Evolutionary conservation across 306 rosid genomes (phyloP).

Genomic region (Trifolium dubium): DNA sequence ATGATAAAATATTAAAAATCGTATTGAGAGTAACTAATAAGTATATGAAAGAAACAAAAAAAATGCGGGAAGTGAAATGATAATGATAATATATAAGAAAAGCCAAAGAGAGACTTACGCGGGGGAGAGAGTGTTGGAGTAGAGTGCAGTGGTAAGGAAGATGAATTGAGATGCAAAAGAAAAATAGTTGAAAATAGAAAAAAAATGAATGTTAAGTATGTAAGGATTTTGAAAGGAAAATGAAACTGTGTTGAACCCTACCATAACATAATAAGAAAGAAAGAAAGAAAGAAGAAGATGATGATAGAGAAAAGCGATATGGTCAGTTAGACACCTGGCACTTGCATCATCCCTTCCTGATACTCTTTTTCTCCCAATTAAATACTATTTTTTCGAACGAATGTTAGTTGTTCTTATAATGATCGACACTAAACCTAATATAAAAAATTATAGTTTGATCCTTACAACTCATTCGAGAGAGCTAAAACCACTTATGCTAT

Average conservation of each 20-base stretch:
- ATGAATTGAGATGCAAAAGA: conserved; percentile 7
- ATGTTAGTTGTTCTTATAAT: too few species aligned
- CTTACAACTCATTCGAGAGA: too few species aligned
- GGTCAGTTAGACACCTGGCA: conserved; percentile 31
- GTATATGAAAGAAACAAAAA: too few species aligned
- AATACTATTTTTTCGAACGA: not conserved
- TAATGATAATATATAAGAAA: not conserved
- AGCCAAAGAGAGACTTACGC: not conserved
- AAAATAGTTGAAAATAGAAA: not conserved
- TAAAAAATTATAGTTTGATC: too few species aligned
- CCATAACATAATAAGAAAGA: not conserved
- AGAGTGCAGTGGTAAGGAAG: not conserved
- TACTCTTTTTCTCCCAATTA: not conserved
- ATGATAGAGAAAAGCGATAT: conserved; percentile 11
- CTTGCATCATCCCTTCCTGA: not conserved
- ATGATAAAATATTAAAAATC: not conserved
- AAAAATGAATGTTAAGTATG: not conserved
- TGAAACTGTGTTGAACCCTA: conserved; percentile 29
- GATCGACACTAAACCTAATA: too few species aligned
- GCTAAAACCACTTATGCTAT: too few species aligned
- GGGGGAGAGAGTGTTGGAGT: not conserved
- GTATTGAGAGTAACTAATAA: conserved; percentile 4
- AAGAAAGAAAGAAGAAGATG: conserved; percentile 1
- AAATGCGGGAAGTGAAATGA: not conserved
- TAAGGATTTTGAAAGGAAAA: not conserved